Base-by-base conservation (phyloP, 139 green algal genomes). In the Yamagishiella unicocca region DNA sequence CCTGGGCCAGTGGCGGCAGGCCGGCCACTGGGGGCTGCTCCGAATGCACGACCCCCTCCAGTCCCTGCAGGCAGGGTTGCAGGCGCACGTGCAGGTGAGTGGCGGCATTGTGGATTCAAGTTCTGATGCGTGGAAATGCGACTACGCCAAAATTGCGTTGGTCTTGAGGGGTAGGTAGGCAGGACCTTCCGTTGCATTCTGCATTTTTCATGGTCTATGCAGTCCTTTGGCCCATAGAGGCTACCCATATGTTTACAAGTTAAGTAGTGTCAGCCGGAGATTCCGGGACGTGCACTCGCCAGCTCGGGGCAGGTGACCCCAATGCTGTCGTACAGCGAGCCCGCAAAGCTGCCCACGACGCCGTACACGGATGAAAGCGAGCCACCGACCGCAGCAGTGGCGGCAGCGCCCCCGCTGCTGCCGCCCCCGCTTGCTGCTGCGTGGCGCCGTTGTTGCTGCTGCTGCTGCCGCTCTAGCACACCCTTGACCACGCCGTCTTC, bases 11-110 rank as follows among this genome's bases (percentile, higher is more conserved):
- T 2, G 90, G 71, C 12, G 77, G 43, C 25, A 66, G 61, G 7
- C 38, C 62, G 24, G 42, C n/a, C 10, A 64, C 25, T 24, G 72
- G 46, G 37, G 77, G 77, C 24, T 38, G 75, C 74, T 78, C 75
- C 40, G 71, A 79, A 72, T 90, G 79, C 29, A 94, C 64, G 24
- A 80, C 80, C 55, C 89, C 91, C 82, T 92, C 84, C n/a, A 90
- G 70, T 27, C 85, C 91, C 91, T 93, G 82, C 35, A 58, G 50
- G 50, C 50, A 58, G 50, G n/a, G n/a, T n/a, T n/a, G n/a, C n/a
- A n/a, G n/a, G n/a, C n/a, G n/a, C n/a, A n/a, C n/a, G n/a, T n/a
- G n/a, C n/a, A n/a, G n/a, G n/a, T n/a, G n/a, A n/a, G n/a, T n/a
- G n/a, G n/a, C n/a, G n/a, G n/a, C n/a, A n/a, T n/a, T n/a, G n/a